Evolutionary conservation across 208 protist species (phyloP), one percentile per base, ranked within the genome.

Genomic region (Leishmania aethiopica): DNA sequence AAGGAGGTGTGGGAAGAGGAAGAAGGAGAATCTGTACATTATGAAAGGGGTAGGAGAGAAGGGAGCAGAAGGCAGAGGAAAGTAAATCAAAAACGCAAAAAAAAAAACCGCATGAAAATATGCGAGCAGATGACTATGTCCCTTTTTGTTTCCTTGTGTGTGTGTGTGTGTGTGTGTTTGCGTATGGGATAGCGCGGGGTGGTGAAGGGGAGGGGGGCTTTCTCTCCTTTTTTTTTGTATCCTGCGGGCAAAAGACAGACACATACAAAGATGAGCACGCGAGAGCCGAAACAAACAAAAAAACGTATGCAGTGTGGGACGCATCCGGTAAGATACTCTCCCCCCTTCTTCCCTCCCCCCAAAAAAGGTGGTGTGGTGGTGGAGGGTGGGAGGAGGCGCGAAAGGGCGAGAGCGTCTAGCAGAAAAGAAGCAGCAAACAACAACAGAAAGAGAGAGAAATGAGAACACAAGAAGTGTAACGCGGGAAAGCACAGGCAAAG

Each of bases 21-120:
- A 42, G 42, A 4, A 42, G 8, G 10, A 53, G 13, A 53, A 53
- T 53, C 49, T 53, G 49, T 17, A 53, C 49, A 53, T 53, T 49
- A 73, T 40, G 19, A 17, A 62, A n/a, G 42, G 42, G 42, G 42
- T 42, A 42, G 42, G 42, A 42, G 42, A 42, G 42, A 42, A 78
- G 40, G 28, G 25, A 71, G 49, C 7, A 37, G 22, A 28, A n/a
- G 60, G 11, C 32, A 64, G n/a, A 81, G 37, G 42, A 42, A 42
- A 62, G 19, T 2, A 51, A 81, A 28, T 40, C 74, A 32, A 57
- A 35, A 42, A 84, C 19, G 79, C 60, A 73, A 78, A 81, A 70
- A 84, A 80, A 71, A 25, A 67, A 53, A 64, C n/a, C n/a, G 22
- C 7, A 79, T 51, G n/a, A 73, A 35, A 70, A 69, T 28, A 60